Base-by-base conservation (phyloP, 192 early-diverging fungal species). In the Gryganskiella cystojenkinii region DNA sequence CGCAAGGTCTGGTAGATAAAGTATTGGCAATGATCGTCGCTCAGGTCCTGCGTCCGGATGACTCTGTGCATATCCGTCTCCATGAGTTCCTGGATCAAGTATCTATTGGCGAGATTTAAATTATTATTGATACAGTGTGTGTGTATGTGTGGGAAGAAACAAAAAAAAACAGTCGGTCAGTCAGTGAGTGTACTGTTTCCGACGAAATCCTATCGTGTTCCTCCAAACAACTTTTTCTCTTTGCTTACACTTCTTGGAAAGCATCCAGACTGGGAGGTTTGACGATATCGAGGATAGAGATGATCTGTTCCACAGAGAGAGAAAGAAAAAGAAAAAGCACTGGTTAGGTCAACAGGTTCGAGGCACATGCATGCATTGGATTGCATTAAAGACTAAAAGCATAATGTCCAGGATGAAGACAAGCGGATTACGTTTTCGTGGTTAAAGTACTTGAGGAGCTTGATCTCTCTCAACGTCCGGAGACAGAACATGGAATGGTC, bases 61-160 rank as follows among this genome's bases (percentile, higher is more conserved):
- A 99, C 96, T 61, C 96, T 91, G 81, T 97, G 94, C 78, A 99
- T 89, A 79, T 99, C 98, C 30, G 98, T 96, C 83, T 99, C 98
- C 98, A 99, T 99, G 22, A 99, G 81, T 68, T 96, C 98, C 84
- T 98, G 95, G 33, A 98, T 96, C 69, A 99, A 85, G 71, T 98
- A 98, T 9, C 85, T 86, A 63, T 20, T 61, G 69, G 3, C 11
- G 22, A 17, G n/a, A n/a, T n/a, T n/a, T n/a, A n/a, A n/a, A n/a
- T n/a, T n/a, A n/a, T n/a, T n/a, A n/a, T n/a, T n/a, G n/a, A n/a
- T n/a, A n/a, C n/a, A n/a, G n/a, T n/a, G n/a, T n/a, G n/a, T n/a
- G n/a, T n/a, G n/a, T n/a, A n/a, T n/a, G n/a, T n/a, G n/a, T n/a
- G n/a, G n/a, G n/a, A n/a, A n/a, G n/a, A n/a, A n/a, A n/a, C n/a